Evolutionary conservation across 2,329 filamentous ascomycete genomes (phyloP), one percentile per base, ranked within the genome.

Genomic region (Westerdykella ornata): DNA sequence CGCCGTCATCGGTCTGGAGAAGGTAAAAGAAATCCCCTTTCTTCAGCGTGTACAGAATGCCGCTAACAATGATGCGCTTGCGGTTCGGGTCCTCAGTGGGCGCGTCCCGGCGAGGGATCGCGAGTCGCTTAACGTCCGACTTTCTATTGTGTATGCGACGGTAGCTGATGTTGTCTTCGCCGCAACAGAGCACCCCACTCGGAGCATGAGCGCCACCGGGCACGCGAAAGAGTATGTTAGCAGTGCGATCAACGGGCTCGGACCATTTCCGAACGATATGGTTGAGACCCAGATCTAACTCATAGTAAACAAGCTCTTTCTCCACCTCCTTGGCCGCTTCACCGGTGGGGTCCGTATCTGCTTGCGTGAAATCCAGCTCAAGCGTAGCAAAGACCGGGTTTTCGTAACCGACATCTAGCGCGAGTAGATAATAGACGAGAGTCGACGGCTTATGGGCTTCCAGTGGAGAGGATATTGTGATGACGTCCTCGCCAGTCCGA

Each of bases 211-310:
- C 85, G 15, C 92, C 92, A 47, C 94, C 92, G 0, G 92, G 92
- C 0, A 98, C 89, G 56, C 95, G 90, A 66, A 98, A 96, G 1
- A 99, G 76, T 48, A 94, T 81, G 17, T 86, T 88, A 1, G 92
- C 85, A 0, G 86, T 87, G 38, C 88, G 81, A 61, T 97, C 90
- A 5, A 98, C 92, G 1, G 86, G 80, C 53, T 98, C 92, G 11
- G 88, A 85, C 92, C 92, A 98, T 65, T 89, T 95, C 45, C 90
- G 82, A 15, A 98, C 88, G 29, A 99, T 92, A 62, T 98, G 92
- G 57, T 98, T 98, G 41, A 99, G 71, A 26, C 94, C 94, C 19
- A 99, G 77, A 59, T 99, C 92, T 16, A 98, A 81, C 69, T 97
- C 92, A 61, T 98, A 98, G 68, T 97, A 98, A 0, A 97, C 90